phyloP scores from a whole-genome alignment of 176 grass and related monocot genomes.

The Tillandsia fasciculata region DNA sequence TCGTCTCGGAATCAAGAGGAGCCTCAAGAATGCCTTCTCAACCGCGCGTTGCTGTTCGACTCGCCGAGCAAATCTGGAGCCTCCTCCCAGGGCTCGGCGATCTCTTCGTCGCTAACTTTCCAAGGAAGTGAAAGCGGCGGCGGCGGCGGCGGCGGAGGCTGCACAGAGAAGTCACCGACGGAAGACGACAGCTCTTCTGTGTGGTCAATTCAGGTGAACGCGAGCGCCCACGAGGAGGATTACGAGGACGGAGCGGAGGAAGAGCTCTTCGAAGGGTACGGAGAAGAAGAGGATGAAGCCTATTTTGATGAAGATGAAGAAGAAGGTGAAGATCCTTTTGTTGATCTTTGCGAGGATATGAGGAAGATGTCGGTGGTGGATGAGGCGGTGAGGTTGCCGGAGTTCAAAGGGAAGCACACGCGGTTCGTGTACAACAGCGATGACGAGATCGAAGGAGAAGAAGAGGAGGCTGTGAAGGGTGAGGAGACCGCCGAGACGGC shows the following conservation, averaged over 20 bases:
- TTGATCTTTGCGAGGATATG: slow-evolving; percentile 57
- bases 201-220: slow-evolving; percentile 70
- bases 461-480: slow-evolving; percentile 22
- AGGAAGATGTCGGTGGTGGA: slow-evolving; percentile 43
- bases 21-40: slow-evolving; percentile 23
- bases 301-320: slow-evolving; percentile 16
- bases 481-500: slow-evolving; percentile 11
- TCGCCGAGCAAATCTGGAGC: slow-evolving; percentile 46
- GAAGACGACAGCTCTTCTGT: slow-evolving; percentile 49
- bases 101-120: slow-evolving; percentile 26
- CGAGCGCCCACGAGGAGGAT: slow-evolving; percentile 37
- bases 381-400: slow-evolving; percentile 21
- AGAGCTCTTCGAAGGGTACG: slow-evolving; percentile 18
- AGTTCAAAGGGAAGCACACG: slow-evolving; percentile 57
- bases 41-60: slow-evolving; percentile 62
- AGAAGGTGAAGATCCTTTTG: slow-evolving; percentile 24
- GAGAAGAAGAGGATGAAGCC: slow-evolving; percentile 17
- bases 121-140: slow-evolving; percentile 22
- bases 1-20: slow-evolving; percentile 22
- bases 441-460: slow-evolving; percentile 53
- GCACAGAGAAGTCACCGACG: slow-evolving; percentile 12
- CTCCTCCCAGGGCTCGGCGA: slow-evolving; percentile 17
- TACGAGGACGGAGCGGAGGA: slow-evolving; percentile 2
- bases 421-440: slow-evolving; percentile 77
- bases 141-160: slow-evolving; percentile 18